phyloP scores from a whole-genome alignment of 345 rosid species.

The Eucalyptus curtisii region DNA sequence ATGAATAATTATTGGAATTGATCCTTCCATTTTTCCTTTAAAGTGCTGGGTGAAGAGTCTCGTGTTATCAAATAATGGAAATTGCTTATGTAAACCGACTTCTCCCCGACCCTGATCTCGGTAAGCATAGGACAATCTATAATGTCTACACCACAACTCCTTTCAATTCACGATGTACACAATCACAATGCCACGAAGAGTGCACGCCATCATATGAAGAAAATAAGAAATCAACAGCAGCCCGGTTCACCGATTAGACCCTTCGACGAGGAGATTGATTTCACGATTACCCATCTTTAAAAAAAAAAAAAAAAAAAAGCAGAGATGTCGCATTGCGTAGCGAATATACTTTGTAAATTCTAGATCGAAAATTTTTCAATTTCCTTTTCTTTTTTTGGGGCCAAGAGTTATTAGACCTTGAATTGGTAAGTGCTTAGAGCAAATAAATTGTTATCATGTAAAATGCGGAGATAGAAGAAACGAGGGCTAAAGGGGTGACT shows the following conservation, averaged over 20 bases:
- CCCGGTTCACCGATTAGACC: accelerated
- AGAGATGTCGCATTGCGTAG: neutral
- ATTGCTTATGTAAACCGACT: neutral
- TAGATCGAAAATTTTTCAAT: accelerated
- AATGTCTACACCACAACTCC: neutral
- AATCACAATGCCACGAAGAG: neutral
- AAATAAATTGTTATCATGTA: neutral
- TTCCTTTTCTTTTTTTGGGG: neutral
- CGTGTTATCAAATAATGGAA: neutral
- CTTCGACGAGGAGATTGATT: neutral
- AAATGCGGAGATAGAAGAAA: neutral
- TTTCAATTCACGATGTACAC: neutral
- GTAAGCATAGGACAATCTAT: accelerated
- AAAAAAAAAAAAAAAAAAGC: accelerated
- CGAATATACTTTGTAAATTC: neutral
- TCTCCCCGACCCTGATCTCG: accelerated
- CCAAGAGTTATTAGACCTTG: neutral
- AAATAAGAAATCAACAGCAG: neutral
- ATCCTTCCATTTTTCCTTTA: neutral
- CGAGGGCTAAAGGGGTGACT: neutral
- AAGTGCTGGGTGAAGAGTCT: neutral
- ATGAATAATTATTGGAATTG: neutral
- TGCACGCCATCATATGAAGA: neutral
- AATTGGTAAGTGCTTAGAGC: neutral
- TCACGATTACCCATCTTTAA: neutral